These are phyloP conservation scores for Ceratocystis diversiconidia DNA, from an alignment of 2,329 filamentous ascomycete species.

Conservation along the genomic window DNA sequence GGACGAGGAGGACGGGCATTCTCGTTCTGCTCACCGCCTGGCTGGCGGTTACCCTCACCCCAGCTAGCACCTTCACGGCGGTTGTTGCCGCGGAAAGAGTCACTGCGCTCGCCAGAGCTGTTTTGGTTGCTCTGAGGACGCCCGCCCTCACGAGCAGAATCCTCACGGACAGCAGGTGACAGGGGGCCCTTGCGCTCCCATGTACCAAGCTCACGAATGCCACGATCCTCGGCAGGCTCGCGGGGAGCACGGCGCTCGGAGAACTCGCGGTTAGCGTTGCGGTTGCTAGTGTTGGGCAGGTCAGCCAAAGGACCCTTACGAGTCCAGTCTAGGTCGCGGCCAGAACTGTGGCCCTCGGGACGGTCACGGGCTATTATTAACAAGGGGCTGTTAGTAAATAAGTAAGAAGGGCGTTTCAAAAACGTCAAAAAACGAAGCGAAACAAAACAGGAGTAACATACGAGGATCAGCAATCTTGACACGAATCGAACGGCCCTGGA, in stretches of 20 bases:
- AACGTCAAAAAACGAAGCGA: neutral
- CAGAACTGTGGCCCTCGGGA: constrained; percentile 37
- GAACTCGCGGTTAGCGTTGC: constrained; percentile 32
- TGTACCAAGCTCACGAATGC: constrained; percentile 65
- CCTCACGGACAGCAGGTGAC: constrained; percentile 48
- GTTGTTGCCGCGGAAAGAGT: constrained; percentile 47
- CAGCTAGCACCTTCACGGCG: constrained; percentile 57
- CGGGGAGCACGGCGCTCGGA: constrained; percentile 41
- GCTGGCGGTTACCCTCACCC: constrained; percentile 50
- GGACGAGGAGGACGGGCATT: constrained; percentile 67
- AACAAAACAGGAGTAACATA: constrained; percentile 36
- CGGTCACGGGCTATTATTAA: constrained; percentile 10
- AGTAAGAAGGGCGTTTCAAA: neutral
- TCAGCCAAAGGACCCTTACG: constrained; percentile 81
- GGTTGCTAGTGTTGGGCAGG: constrained; percentile 35
- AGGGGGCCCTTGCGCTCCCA: constrained; percentile 94
- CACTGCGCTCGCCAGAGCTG: constrained; percentile 36
- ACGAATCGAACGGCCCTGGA: constrained; percentile 79
- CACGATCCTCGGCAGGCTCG: constrained; percentile 53
- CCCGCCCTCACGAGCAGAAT: constrained; percentile 43
- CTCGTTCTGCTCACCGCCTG: constrained; percentile 52
- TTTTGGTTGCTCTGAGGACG: constrained; percentile 33
- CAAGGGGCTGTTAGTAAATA: neutral
- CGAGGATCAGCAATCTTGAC: constrained; percentile 95
- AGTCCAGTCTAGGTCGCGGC: constrained; percentile 81